A percentile compares a stretch with the other conserved stretches of the same genome.
These are phyloP conservation scores for Phialophora tarda DNA, from an alignment of 2,329 filamentous ascomycete genomes.

Conservation along the genomic window DNA sequence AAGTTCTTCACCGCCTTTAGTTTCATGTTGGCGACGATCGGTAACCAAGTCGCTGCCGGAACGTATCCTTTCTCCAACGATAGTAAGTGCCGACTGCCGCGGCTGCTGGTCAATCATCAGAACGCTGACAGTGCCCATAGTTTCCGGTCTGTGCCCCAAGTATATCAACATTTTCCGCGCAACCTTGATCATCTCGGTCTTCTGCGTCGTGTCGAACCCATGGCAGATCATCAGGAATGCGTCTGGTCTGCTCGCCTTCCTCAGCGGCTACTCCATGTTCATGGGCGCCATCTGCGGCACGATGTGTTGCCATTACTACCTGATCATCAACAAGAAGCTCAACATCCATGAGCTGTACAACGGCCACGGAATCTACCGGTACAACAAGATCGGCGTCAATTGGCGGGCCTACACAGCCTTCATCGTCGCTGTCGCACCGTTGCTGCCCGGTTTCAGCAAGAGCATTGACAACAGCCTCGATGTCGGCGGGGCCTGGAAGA, in stretches of 20 bases:
- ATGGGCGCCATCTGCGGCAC: conserved; percentile 52
- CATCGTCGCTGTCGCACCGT: conserved; percentile 45
- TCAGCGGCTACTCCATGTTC: conserved; percentile 43
- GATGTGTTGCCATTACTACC: conserved; percentile 51
- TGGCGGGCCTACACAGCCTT: conserved; percentile 45
- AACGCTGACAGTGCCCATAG: conserved; percentile 36
- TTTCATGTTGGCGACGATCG: conserved; percentile 53
- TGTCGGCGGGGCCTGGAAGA: conserved; percentile 49
- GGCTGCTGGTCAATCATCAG: background rate
- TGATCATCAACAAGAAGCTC: conserved; percentile 48
- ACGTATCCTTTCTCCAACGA: conserved; percentile 39
- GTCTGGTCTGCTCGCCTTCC: conserved; percentile 37
- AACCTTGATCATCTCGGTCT: conserved; percentile 55
- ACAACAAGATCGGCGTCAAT: conserved; percentile 48
- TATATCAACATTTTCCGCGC: conserved; percentile 86
- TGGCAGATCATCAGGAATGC: conserved; percentile 43
- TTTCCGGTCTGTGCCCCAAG: conserved; percentile 79
- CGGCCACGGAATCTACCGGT: conserved; percentile 48
- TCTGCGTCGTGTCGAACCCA: conserved; percentile 47
- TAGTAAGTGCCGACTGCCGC: background rate
- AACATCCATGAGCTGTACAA: conserved; percentile 53
- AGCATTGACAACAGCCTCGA: conserved; percentile 47
- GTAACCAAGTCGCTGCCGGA: conserved; percentile 51
- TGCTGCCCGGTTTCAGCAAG: conserved; percentile 45
- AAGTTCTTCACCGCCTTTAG: conserved; percentile 50